Conservation (phyloP, 2,329 filamentous ascomycete genomes). For the Mariannaea elegans region DNA sequence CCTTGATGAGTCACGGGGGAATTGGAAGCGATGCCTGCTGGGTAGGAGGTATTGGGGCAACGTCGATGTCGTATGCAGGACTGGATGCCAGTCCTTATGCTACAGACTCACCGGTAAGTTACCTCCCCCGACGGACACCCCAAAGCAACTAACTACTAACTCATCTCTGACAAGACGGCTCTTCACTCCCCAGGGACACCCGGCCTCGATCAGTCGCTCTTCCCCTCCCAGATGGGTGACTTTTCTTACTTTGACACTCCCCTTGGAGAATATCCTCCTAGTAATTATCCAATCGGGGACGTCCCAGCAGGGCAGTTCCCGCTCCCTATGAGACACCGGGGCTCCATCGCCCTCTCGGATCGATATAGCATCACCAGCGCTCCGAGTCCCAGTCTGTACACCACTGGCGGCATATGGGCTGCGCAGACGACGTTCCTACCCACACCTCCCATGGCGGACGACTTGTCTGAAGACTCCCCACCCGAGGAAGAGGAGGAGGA, state of each 20-base stretch:
- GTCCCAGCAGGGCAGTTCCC: conserved; percentile 33
- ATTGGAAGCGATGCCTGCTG: conserved; percentile 27
- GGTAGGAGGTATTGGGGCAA: conserved; percentile 32
- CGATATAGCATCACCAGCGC: conserved; percentile 31
- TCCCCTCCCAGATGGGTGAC: conserved; percentile 35
- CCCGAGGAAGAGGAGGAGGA: conserved; percentile 30
- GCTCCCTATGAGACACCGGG: conserved; percentile 26
- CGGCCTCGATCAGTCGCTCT: conserved; percentile 37
- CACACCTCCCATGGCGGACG: conserved; percentile 37
- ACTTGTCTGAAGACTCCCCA: conserved; percentile 32
- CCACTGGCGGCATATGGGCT: conserved; percentile 33
- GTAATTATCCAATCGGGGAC: conserved; percentile 26
- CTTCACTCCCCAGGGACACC: conserved; percentile 36
- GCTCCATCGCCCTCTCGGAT: conserved; percentile 29
- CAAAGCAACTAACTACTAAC: neutral
- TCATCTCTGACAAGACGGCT: conserved; percentile 20
- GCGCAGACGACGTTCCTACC: conserved; percentile 36
- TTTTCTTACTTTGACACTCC: conserved; percentile 36
- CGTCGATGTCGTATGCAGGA: conserved; percentile 33
- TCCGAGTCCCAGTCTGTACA: conserved; percentile 22
- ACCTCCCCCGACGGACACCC: neutral
- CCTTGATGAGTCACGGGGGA: conserved; percentile 20
- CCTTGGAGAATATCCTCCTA: conserved; percentile 35
- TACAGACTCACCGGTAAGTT: conserved; percentile 32
- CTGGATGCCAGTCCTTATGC: conserved; percentile 30